Percentiles rank a stretch among this genome's conserved stretches.
Conservation (phyloP, 169 alveolate species). For the Babesia gibsoni region DNA sequence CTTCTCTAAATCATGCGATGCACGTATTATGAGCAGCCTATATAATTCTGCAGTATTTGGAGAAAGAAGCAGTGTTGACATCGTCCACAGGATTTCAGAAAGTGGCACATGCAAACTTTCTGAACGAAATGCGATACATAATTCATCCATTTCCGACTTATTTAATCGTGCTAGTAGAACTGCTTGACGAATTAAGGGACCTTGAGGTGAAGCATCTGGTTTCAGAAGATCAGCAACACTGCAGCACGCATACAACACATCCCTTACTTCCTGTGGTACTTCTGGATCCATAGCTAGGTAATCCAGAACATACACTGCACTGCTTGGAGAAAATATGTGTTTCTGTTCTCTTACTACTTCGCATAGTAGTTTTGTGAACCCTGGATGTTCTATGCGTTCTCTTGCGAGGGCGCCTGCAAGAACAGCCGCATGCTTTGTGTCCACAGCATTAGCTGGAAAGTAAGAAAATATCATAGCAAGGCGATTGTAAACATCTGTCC, state of each 20-base stretch:
- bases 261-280: slow-evolving; percentile 9
- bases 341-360: slow-evolving; percentile 2
- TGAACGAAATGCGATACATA: background rate
- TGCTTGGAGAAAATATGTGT: background rate
- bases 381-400: slow-evolving; percentile 1
- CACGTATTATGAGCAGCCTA: background rate
- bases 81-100: background rate
- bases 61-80: background rate
- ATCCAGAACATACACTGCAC: slow-evolving; percentile 1
- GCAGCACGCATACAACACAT: slow-evolving; percentile 13
- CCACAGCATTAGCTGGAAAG: background rate
- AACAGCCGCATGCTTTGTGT: background rate
- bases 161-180: slow-evolving; percentile 2
- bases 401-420: background rate
- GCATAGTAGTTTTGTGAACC: slow-evolving; percentile 1
- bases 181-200: background rate
- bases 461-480: slow-evolving; percentile 26
- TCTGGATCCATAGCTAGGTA: background rate
- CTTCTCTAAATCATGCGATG: background rate
- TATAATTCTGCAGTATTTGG: background rate
- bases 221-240: slow-evolving; percentile 6
- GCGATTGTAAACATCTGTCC: slow-evolving; percentile 1
- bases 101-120: background rate
- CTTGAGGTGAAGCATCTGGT: slow-evolving; percentile 1
- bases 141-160: slow-evolving; percentile 9